Base-by-base conservation (phyloP, 2,329 filamentous ascomycete genomes). In the Furcasterigmium furcatum region DNA sequence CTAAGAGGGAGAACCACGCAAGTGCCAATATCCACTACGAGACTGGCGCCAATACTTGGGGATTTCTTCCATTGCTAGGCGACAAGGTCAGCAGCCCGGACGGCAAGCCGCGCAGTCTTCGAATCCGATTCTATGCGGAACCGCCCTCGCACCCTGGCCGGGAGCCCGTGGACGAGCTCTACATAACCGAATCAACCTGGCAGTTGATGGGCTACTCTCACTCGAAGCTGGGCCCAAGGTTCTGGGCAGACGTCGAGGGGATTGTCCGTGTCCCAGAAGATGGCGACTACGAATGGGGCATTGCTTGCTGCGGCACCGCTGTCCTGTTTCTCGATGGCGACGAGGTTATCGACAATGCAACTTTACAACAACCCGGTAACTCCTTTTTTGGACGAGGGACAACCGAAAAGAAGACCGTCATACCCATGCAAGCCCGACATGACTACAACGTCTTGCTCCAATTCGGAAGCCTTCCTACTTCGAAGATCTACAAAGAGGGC, bases 361-460 rank as follows among this genome's bases (percentile, higher is more conserved):
- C 80, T 39, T 78, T 80, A 45, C 84, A 87, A 58, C 55, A 62
- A 8, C 72, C 76, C 13, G 81, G 82, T 7, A 77, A 80, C 38
- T 75, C 77, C 4, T 87, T 87, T 68, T 82, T 85, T 48, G 80
- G 83, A n/a, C 72, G 70, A 14, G 83, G 77, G 5, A 86, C 82
- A 1, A 66, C 74, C 5, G 84, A 88, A 58, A 78, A 85, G 52
- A 74, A 75, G 35, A 81, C 81, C 9, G 66, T 65, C 2, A 73
- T 80, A 44, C 59, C 74, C 2, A 70, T 87, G 43, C 74, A 75
- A 46, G 77, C 77, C 52, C 82, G 79, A 7, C 68, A 79, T 50
- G 69, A 70, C 1, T 86, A 87, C 63, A 68, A 72, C 24, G 53
- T 82, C 56, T 67, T 76, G 46, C 70, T 85, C 49, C 73, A 83